These are phyloP conservation scores for Hypoxylon sp. DNA, from an alignment of 2,329 filamentous ascomycete genomes.

Conservation along the genomic window DNA sequence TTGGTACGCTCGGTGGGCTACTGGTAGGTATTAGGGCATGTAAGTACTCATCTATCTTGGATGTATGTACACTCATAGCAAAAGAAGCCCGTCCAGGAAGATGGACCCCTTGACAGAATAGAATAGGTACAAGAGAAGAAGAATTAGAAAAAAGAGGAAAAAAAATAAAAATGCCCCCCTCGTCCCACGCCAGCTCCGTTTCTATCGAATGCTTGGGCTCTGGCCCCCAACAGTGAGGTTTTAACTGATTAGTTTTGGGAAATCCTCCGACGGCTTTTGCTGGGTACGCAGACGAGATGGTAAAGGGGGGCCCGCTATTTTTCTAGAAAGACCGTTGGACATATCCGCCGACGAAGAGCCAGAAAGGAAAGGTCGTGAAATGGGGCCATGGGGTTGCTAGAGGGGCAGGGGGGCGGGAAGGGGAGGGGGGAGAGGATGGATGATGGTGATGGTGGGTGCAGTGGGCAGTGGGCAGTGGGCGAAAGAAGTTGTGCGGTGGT, in stretches of 20 bases:
- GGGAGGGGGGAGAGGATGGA: too few relatives aligned
- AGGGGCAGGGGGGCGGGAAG: conserved; percentile 27
- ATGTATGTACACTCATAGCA: too few relatives aligned
- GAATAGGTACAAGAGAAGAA: too few relatives aligned
- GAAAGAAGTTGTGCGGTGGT: too few relatives aligned
- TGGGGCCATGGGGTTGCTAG: conserved; percentile 44
- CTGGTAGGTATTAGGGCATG: too few relatives aligned
- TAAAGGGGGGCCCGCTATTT: conserved; percentile 54
- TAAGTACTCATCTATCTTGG: too few relatives aligned
- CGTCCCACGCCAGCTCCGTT: conserved; percentile 40
- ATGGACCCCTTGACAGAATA: too few relatives aligned
- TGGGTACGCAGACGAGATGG: conserved; percentile 37
- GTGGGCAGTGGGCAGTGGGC: too few relatives aligned
- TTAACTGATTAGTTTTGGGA: conserved; percentile 52
- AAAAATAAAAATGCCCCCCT: conserved; percentile 40
- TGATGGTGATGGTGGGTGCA: too few relatives aligned
- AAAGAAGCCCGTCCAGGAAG: too few relatives aligned
- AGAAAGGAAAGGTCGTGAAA: conserved; percentile 52
- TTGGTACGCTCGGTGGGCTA: too few relatives aligned
- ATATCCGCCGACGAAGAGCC: conserved; percentile 50
- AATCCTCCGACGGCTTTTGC: conserved; percentile 55
- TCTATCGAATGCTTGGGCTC: conserved; percentile 48
- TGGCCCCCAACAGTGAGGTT: conserved; percentile 50
- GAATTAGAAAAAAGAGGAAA: background rate
- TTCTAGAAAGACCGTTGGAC: conserved; percentile 57